Conservation (phyloP, 805 yeast species). For the Wickerhamomyces strasburgensis region DNA sequence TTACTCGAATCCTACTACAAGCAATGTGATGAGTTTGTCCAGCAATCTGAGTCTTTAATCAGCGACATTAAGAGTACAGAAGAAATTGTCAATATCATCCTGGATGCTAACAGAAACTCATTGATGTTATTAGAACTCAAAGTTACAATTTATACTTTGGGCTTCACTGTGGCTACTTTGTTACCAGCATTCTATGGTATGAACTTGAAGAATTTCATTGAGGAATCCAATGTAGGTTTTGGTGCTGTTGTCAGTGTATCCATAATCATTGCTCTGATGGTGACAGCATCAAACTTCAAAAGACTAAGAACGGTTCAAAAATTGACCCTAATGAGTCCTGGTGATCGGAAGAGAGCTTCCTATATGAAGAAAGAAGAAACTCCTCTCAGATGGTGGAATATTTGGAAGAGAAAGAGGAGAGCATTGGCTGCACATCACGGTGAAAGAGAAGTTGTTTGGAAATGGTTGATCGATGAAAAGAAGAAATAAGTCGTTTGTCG, state of each 20-base stretch:
- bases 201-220: slow-evolving; percentile 76
- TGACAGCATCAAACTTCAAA: slow-evolving; percentile 53
- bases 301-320: slow-evolving; percentile 58
- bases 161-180: slow-evolving; percentile 78
- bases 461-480: slow-evolving; percentile 47
- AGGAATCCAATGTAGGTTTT: slow-evolving; percentile 63
- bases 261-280: slow-evolving; percentile 44
- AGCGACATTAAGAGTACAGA: slow-evolving; percentile 87
- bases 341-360: slow-evolving; percentile 5
- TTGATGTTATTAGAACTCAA: slow-evolving; percentile 82
- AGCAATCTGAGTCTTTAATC: slow-evolving; percentile 77
- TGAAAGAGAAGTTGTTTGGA: slow-evolving; percentile 47
- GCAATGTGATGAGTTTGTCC: slow-evolving; percentile 91
- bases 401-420: slow-evolving; percentile 3
- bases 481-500: slow-evolving; percentile 29
- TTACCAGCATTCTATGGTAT: slow-evolving; percentile 88
- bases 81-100: slow-evolving; percentile 84
- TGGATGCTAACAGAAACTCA: slow-evolving; percentile 88
- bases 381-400: slow-evolving; percentile 12
- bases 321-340: slow-evolving; percentile 50
- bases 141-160: slow-evolving; percentile 77
- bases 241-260: slow-evolving; percentile 50
- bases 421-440: slow-evolving; percentile 17
- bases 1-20: slow-evolving; percentile 82
- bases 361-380: not conserved